Base-by-base conservation (phyloP, 305 asterid species). In the Solanum aculeatissimum region DNA sequence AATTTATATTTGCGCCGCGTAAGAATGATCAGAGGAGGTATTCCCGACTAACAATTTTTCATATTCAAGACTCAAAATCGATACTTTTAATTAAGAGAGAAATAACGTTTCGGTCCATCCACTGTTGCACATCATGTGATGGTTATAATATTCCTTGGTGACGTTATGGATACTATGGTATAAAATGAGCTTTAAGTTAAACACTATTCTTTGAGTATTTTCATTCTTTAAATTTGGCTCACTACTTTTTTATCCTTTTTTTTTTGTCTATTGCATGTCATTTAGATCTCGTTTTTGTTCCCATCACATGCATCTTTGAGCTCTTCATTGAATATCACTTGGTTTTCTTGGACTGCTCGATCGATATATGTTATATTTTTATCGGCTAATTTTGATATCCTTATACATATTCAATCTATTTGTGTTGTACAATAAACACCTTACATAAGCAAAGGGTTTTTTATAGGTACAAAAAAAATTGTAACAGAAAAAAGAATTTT, bases 1-100 rank as follows among this genome's bases (percentile, higher is more conserved):
- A 57, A n/a, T n/a, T 57, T n/a, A 4, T 0, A 57, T n/a, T n/a
- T n/a, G 10, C 21, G 0, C 0, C 4, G 2, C 7, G 1, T 57
- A 57, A 0, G 0, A 57, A 9, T 21, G 2, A n/a, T 57, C 21
- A 12, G 10, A 1, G 13, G 0, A 57, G 21, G 2, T 23, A n/a
- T 23, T n/a, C 2, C 11, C 1, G 6, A 1, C 4, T 6, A 54
- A 54, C 1, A 18, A 54, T 0, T 7, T 54, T 19, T 7, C 11
- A 57, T n/a, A 57, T 9, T 0, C 2, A 57, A 57, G 0, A 0
- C 0, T n/a, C 0, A 12, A 57, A 40, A 40, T 40, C 45, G 1
- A 40, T 40, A 40, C 10, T 1, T 8, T 40, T 40, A 9, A 57
- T n/a, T 57, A 57, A 57, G 63, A n/a, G 9, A 55, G 9, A 0